Evolutionary conservation across 768 basidiomycete genomes (phyloP), one percentile per base, ranked within the genome.

Genomic region (Coprinopsis marcescibilis): DNA sequence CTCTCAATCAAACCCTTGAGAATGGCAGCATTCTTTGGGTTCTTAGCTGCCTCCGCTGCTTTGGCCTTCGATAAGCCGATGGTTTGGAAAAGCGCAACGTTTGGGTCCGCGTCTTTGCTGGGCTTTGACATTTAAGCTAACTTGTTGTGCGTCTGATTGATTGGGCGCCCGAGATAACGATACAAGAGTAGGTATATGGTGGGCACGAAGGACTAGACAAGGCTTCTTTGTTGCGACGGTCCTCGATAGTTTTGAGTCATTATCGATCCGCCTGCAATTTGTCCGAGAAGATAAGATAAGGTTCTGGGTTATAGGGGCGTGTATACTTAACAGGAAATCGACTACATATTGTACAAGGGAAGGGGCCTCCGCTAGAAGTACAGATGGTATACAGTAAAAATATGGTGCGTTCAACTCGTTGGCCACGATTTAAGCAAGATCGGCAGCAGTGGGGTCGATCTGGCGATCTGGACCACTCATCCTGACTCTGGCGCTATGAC

Each of bases 31-130:
- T 78, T 79, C 70, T 90, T 95, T 3, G 84, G 70, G 49, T 76
- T 85, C 61, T 91, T 89, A 27, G 82, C 80, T 3, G 88, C 85
- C 57, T 96, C 91, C 8, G 76, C 74, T 1, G 93, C 88, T 61
- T 91, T 89, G 43, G 83, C 67, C 49, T 80, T 73, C 33, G 83
- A 70, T 35, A 96, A 70, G 20, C 89, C 89, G 47, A 92, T 83
- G 29, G 81, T 76, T 60, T 81, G 77, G 71, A 94, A 92, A 29
- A 85, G 70, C 26, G 7, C 41, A 27, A 43, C 26, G 41, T 43
- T 43, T 24, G 41, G 25, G 26, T 43, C 41, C 4, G 4, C 24
- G 7, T 20, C 19, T 20, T 17, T 21, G 21, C 39, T 23, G 4
- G 41, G 41, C 17, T 43, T 43, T 15, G 26, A 7, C 41, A 43